Evolutionary conservation across 257 asterid species (phyloP).

Genomic region (Gentiana dahurica): DNA sequence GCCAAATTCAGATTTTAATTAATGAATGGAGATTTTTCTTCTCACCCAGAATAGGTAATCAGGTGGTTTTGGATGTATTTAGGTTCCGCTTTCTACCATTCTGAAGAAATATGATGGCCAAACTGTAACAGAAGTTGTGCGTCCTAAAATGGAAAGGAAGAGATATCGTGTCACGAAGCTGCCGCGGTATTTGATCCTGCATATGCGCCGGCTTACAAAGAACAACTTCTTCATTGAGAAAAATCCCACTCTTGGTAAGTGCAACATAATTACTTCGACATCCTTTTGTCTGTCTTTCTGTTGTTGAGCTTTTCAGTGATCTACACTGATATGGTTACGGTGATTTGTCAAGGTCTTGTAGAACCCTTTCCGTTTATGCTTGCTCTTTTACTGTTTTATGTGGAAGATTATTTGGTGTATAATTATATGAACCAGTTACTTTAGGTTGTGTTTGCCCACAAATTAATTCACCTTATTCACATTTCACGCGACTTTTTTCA

Average conservation of each 20-base stretch:
- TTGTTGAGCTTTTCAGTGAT: too few species aligned
- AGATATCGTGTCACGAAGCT: constrained; percentile 80
- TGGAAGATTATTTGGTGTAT: background rate
- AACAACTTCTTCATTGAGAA: constrained; percentile 93
- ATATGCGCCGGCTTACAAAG: constrained; percentile 87
- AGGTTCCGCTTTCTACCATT: constrained; percentile 98
- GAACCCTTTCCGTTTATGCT: background rate
- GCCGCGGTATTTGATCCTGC: constrained; percentile 74
- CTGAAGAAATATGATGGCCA: constrained; percentile 94
- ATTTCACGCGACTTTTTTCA: too few species aligned
- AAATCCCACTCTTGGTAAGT: constrained; percentile 94
- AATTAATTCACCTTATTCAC: too few species aligned
- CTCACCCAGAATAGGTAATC: background rate
- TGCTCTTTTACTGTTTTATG: background rate
- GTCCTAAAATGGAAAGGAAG: constrained; percentile 90
- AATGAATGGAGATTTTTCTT: background rate
- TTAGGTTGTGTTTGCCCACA: background rate
- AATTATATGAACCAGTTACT: background rate
- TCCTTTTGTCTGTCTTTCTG: too few species aligned
- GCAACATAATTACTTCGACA: background rate
- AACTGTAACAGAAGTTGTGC: constrained; percentile 80
- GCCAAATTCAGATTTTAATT: too few species aligned
- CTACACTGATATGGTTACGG: too few species aligned
- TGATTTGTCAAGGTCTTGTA: too few species aligned
- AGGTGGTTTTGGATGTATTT: constrained; percentile 3